phyloP scores from a whole-genome alignment of 306 rosid species.

The Vicia sativa region DNA sequence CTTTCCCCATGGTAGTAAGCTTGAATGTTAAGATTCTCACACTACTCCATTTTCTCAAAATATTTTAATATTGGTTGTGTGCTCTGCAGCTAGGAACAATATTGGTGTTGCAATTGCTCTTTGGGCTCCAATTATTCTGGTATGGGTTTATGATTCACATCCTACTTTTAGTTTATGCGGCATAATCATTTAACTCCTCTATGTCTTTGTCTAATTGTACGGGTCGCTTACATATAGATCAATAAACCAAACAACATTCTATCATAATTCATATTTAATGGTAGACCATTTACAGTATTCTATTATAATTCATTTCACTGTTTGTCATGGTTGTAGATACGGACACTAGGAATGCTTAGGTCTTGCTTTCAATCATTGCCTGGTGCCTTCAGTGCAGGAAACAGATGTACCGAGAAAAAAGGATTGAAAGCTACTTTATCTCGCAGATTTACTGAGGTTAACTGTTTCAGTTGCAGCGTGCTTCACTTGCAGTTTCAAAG shows the following conservation, averaged over 20 bases:
- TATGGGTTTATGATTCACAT: constrained; percentile 44
- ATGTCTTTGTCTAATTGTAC: background rate
- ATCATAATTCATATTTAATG: background rate
- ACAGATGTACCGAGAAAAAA: constrained; percentile 79
- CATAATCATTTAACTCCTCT: constrained; percentile 18
- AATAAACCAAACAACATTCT: background rate
- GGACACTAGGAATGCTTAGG: constrained; percentile 97
- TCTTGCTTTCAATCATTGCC: constrained; percentile 92
- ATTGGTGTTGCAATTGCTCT: constrained; percentile 93
- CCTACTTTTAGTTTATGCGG: constrained; percentile 8
- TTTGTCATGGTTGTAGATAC: constrained; percentile 67
- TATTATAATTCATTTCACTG: constrained; percentile 1
- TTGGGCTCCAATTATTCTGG: constrained; percentile 98
- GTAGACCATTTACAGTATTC: background rate
- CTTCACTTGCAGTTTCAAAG: too few species aligned
- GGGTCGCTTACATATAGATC: background rate
- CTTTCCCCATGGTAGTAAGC: constrained; percentile 82
- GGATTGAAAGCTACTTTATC: constrained; percentile 85
- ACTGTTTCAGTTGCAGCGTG: too few species aligned
- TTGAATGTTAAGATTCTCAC: constrained; percentile 28
- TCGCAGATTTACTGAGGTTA: constrained; percentile 62
- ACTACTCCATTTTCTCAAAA: constrained; percentile 25
- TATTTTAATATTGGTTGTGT: constrained; percentile 29
- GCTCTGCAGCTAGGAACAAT: constrained; percentile 86
- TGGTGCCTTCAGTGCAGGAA: constrained; percentile 85